Conservation (phyloP, 768 basidiomycete genomes). For the Sarcomyxa edulis region DNA sequence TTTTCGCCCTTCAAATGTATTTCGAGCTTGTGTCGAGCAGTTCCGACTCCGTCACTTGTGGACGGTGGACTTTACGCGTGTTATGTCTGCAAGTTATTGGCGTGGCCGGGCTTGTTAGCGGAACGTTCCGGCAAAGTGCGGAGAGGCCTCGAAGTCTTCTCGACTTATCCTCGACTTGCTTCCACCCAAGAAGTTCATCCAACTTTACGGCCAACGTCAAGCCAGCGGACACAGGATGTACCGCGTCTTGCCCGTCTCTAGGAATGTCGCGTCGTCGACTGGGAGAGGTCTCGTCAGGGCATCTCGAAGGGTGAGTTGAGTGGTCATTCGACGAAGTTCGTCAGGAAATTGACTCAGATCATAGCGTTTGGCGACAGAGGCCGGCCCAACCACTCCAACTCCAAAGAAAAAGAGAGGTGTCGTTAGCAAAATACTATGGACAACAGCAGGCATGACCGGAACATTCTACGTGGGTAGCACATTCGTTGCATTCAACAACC, state of each 20-base stretch:
- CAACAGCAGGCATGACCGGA: conserved; percentile 61
- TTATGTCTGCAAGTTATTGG: no score
- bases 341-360: conserved; percentile 8
- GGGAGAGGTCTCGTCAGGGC: conserved; percentile 46
- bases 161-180: no score
- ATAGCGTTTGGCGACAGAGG: conserved; percentile 63
- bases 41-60: no score
- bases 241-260: conserved; percentile 54
- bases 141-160: no score
- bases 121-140: no score
- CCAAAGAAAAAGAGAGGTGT: conserved; percentile 51
- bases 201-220: no score
- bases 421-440: conserved; percentile 58
- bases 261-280: conserved; percentile 40
- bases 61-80: no score
- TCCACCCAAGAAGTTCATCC: no score
- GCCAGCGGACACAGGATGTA: no score
- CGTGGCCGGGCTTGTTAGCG: no score
- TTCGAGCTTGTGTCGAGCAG: no score
- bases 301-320: conserved; percentile 51
- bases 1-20: no score
- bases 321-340: conserved; percentile 7
- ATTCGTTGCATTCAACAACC: conserved; percentile 72
- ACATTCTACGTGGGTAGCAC: conserved; percentile 83
- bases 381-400: conserved; percentile 25